Conservation (phyloP, 2,329 filamentous ascomycete species). For the Aspergillus cejpii region DNA sequence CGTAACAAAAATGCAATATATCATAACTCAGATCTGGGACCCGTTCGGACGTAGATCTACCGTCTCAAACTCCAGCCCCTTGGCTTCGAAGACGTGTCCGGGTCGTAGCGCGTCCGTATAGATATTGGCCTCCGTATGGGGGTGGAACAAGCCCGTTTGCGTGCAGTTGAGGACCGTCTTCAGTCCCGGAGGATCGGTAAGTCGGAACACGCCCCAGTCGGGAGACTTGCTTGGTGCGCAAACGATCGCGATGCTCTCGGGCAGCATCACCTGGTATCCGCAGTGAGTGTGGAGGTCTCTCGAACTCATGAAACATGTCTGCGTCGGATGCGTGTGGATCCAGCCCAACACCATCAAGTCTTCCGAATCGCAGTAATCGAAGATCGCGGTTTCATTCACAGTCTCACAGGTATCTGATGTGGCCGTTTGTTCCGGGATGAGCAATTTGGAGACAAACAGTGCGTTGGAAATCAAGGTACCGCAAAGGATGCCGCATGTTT, state of each 20-base stretch:
- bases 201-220: conserved; percentile 83
- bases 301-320: conserved; percentile 97
- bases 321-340: conserved; percentile 96
- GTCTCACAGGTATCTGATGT: conserved; percentile 95
- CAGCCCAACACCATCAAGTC: conserved; percentile 84
- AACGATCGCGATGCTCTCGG: conserved; percentile 93
- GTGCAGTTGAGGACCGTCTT: conserved; percentile 75
- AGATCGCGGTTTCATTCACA: conserved; percentile 73
- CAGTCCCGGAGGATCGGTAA: conserved; percentile 88
- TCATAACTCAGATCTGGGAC: conserved; percentile 5
- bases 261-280: conserved; percentile 92
- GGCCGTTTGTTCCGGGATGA: conserved; percentile 84
- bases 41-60: conserved; percentile 51
- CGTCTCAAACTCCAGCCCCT: conserved; percentile 59
- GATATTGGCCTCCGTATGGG: conserved; percentile 61
- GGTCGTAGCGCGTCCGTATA: conserved; percentile 69
- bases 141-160: conserved; percentile 77
- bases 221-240: conserved; percentile 71
- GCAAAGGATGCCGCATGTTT: conserved; percentile 92
- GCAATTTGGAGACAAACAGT: conserved; percentile 77
- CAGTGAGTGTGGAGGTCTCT: conserved; percentile 88
- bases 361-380: conserved; percentile 81
- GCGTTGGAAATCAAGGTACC: conserved; percentile 89
- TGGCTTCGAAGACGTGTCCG: conserved; percentile 64
- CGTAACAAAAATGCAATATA: conserved; percentile 6